Percentiles rank a stretch among this genome's conserved stretches.
phyloP scores from a whole-genome alignment of 2,329 filamentous ascomycete species.

The Aspergillus uvarum region DNA sequence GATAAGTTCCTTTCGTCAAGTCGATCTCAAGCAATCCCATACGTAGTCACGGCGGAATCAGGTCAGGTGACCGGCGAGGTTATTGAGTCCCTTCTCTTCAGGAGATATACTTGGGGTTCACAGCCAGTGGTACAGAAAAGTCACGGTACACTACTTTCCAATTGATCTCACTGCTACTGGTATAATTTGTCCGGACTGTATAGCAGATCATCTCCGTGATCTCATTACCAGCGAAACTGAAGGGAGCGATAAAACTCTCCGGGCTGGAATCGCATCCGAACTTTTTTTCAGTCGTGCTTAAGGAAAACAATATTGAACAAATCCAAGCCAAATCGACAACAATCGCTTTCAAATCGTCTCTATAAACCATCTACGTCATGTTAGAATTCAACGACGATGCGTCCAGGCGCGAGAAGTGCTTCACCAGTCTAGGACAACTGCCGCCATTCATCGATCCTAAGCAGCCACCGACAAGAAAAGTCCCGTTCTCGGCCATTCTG shows the following conservation, averaged over 20 bases:
- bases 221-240: neutral
- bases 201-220: no score
- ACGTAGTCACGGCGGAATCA: neutral
- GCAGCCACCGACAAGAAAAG: constrained; percentile 68
- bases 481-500: constrained; percentile 71
- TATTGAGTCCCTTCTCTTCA: neutral
- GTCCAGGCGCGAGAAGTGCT: constrained; percentile 61
- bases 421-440: constrained; percentile 68
- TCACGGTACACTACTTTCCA: neutral
- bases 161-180: neutral
- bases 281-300: neutral
- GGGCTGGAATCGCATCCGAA: neutral
- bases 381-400: constrained; percentile 44
- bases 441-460: constrained; percentile 66
- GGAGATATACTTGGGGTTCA: neutral
- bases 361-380: constrained; percentile 32
- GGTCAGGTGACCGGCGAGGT: constrained; percentile 3
- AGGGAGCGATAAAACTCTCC: neutral
- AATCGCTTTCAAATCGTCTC: no score
- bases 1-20: neutral
- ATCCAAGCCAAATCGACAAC: neutral
- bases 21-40: neutral
- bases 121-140: neutral
- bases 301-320: neutral
- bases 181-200: neutral